phyloP scores from a whole-genome alignment of 2,329 filamentous ascomycete genomes.

The Penicillium griseofulvum region DNA sequence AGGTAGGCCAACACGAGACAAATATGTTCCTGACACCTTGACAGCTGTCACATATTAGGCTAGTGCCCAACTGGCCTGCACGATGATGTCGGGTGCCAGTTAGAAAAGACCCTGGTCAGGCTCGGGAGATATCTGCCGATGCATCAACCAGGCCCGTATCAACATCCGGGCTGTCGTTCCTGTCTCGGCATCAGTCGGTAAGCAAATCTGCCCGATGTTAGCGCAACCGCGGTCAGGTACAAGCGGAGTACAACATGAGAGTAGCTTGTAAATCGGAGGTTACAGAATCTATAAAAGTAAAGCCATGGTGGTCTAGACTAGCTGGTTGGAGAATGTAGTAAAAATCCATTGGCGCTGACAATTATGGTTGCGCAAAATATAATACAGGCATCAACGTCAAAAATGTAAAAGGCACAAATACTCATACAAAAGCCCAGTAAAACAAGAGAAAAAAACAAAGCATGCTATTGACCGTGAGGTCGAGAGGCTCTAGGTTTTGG shows the following conservation, averaged over 20 bases:
- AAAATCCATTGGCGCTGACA: conserved; percentile 8
- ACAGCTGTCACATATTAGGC: neutral
- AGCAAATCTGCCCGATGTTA: conserved; percentile 28
- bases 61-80: conserved; percentile 22
- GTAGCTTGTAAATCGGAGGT: neutral
- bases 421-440: conserved; percentile 16
- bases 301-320: conserved; percentile 11
- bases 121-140: conserved; percentile 14
- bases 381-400: conserved; percentile 20
- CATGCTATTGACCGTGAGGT: conserved; percentile 38
- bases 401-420: conserved; percentile 13
- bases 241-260: conserved; percentile 5
- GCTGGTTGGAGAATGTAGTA: neutral
- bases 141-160: conserved; percentile 13
- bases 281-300: neutral
- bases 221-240: conserved; percentile 13
- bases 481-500: conserved; percentile 39
- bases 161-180: conserved; percentile 19
- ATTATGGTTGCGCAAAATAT: conserved; percentile 3
- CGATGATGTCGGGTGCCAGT: conserved; percentile 19
- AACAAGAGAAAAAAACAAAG: conserved; percentile 21
- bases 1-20: neutral
- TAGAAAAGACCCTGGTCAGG: conserved; percentile 6
- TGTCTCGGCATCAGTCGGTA: conserved; percentile 19
- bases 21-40: conserved; percentile 13